Evolutionary conservation across 352 stramenopile genomes (phyloP), one percentile per base, ranked within the genome.

Genomic region (Phytophthora hybrid): DNA sequence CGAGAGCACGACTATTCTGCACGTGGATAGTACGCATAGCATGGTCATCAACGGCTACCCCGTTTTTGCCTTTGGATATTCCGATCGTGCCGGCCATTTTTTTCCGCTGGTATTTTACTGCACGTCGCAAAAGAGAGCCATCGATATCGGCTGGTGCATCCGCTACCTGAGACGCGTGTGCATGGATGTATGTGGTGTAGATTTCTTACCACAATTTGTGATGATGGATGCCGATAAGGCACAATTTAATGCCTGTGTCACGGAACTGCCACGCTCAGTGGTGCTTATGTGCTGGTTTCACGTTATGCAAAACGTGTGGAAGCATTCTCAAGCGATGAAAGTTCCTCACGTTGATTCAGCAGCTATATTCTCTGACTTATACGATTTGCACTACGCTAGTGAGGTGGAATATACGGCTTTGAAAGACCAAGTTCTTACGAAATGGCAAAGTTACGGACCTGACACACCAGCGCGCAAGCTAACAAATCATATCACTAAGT

Each of bases 281-380:
- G 63, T 58, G 7, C 18, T 64, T 8, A 59, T 59, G 52, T 71
- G 54, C 29, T 59, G 63, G 53, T 71, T 64, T 32, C 37, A 71
- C 18, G 32, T 71, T n/a, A 53, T 32, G 31, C 31, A 59, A 44
- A 70, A 64, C 14, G 63, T 64, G 8, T 59, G 54, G 54, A 64
- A 57, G 11, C 54, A 61, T 32, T n/a, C 29, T 11, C 14, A n/a
- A 37, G 23, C 2, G 7, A 44, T 39, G 13, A 14, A 21, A 49
- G 63, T 69, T 9, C 6, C 5, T 18, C 8, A 29, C 16, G 10
- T 21, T 5, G 63, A 69, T 46, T 51, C 52, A 21, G 18, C 47
- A 6, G 5, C 37, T 37, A 26, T 62, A 8, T 62, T 69, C 47
- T 23, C 4, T 1, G 52, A 62, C 53, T n/a, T n/a, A 13, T 70